Base-by-base conservation (phyloP, 345 rosid species). In the Hibiscus mutabilis region DNA sequence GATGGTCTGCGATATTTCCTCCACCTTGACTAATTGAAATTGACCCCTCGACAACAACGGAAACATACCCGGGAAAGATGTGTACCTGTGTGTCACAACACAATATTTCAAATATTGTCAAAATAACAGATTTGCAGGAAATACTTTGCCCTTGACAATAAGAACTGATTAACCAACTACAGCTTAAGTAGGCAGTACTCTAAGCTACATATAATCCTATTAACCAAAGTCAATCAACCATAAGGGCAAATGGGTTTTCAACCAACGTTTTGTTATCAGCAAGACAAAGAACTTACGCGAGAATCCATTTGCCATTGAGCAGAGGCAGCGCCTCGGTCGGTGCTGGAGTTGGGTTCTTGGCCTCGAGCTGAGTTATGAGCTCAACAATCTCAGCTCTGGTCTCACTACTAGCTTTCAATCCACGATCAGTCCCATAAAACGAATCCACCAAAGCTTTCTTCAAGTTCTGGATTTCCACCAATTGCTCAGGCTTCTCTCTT, bases 281-380 rank as follows among this genome's bases (percentile, higher is more conserved):
- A 60, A 79, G 68, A 66, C 15, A 15, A 24, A 22, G 44, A 47
- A 72, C 93, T 85, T 86, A 94, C 97, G 84, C 90, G 25, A 94
- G 96, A 79, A 90, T 84, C 98, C 98, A 94, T 78, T 94, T 91
- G 71, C 93, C 97, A 56, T 91, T 86, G 82, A 94, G 95, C 65
- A 85, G 82, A 78, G 86, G 60, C 75, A 91, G 72, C 46, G 97
- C 95, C 55, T 91, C 91, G 29, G 93, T 94, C 0, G 98, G 97
- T 0, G 88, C 89, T 0, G 97, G 86, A 1, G 88, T 91, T 33
- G 98, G 98, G 77, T 94, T 94, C 83, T 77, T 88, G 12, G 89
- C 84, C 76, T 94, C 98, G 11, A 91, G 89, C 87, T 83, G 91
- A 4, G 91, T 87, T 22, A 94, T 94, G 46, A 91, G 93, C 81